phyloP scores from a whole-genome alignment of 768 basidiomycete genomes.

The Arthromyces matolae region DNA sequence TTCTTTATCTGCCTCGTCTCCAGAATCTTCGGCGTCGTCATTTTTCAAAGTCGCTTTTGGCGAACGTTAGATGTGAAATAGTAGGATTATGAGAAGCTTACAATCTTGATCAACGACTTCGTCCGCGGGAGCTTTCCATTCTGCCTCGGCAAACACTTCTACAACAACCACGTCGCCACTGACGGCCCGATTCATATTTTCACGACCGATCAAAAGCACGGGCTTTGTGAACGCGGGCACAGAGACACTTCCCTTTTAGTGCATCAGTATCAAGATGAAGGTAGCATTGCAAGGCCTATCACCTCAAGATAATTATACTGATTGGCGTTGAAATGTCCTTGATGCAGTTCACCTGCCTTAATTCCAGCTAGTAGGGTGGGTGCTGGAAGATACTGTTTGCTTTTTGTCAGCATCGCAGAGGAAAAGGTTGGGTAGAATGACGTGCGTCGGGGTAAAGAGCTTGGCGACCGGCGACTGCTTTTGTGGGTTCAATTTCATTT shows the following conservation, averaged over 20 bases:
- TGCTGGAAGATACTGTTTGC: slow-evolving; percentile 68
- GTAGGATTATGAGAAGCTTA: slow-evolving; percentile 27
- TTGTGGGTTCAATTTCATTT: slow-evolving; percentile 61
- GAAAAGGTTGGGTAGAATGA: not conserved
- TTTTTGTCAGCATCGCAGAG: not conserved
- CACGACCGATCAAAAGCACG: slow-evolving; percentile 79
- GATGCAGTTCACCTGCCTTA: slow-evolving; percentile 78
- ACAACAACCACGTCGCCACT: slow-evolving; percentile 92
- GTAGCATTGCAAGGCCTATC: slow-evolving; percentile 18
- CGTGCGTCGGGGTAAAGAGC: slow-evolving; percentile 74
- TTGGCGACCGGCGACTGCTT: slow-evolving; percentile 48
- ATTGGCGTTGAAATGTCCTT: slow-evolving; percentile 94
- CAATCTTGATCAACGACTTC: slow-evolving; percentile 94
- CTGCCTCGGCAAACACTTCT: slow-evolving; percentile 77
- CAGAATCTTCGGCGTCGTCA: slow-evolving; percentile 80
- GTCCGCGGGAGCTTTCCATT: slow-evolving; percentile 91
- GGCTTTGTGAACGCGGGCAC: slow-evolving; percentile 73
- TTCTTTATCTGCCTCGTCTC: slow-evolving; percentile 50
- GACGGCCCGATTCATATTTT: slow-evolving; percentile 94
- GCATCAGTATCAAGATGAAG: not conserved
- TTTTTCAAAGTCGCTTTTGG: slow-evolving; percentile 71
- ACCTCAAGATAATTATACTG: slow-evolving; percentile 96
- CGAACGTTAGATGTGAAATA: not conserved
- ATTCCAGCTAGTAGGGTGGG: slow-evolving; percentile 75
- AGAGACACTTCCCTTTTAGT: slow-evolving; percentile 71